phyloP scores from a whole-genome alignment of 2,329 filamentous ascomycete species.

The Penicillium sp. region DNA sequence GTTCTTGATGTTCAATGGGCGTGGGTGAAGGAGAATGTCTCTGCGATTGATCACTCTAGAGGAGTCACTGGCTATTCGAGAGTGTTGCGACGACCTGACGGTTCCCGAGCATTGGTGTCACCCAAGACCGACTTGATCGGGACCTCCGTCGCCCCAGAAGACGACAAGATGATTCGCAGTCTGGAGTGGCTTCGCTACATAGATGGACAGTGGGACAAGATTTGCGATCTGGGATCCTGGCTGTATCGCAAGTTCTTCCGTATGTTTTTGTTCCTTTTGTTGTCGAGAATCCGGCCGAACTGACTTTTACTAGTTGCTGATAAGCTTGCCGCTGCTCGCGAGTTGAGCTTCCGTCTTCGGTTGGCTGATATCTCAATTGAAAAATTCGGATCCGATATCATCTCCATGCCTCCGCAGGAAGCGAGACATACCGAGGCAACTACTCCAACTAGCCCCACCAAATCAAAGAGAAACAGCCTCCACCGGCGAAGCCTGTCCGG shows the following conservation, averaged over 20 bases:
- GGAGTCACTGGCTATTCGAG: conserved; percentile 32
- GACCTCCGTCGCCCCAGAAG: conserved; percentile 55
- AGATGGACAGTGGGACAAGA: conserved; percentile 67
- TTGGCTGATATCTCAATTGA: conserved; percentile 48
- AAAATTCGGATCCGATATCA: conserved; percentile 40
- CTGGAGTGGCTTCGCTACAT: conserved; percentile 82
- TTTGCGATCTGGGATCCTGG: conserved; percentile 65
- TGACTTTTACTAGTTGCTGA: conserved; percentile 32
- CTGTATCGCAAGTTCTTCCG: conserved; percentile 82
- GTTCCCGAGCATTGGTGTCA: conserved; percentile 56
- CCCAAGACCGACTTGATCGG: conserved; percentile 71
- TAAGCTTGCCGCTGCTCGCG: conserved; percentile 54
- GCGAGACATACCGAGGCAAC: conserved; percentile 26
- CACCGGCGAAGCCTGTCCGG: conserved; percentile 30
- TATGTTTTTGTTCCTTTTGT: conserved; percentile 52
- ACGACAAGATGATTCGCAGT: conserved; percentile 73
- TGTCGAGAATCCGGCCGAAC: background rate
- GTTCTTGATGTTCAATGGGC: conserved; percentile 70
- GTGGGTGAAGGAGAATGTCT: conserved; percentile 39
- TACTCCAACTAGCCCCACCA: conserved; percentile 34
- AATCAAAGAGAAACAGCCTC: conserved; percentile 27
- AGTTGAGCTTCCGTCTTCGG: conserved; percentile 52
- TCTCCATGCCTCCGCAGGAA: conserved; percentile 19
- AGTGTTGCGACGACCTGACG: conserved; percentile 53
- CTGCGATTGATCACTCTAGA: conserved; percentile 33